Conservation (phyloP, 2,329 filamentous ascomycete genomes). For the Cercospora zeae-maydis region DNA sequence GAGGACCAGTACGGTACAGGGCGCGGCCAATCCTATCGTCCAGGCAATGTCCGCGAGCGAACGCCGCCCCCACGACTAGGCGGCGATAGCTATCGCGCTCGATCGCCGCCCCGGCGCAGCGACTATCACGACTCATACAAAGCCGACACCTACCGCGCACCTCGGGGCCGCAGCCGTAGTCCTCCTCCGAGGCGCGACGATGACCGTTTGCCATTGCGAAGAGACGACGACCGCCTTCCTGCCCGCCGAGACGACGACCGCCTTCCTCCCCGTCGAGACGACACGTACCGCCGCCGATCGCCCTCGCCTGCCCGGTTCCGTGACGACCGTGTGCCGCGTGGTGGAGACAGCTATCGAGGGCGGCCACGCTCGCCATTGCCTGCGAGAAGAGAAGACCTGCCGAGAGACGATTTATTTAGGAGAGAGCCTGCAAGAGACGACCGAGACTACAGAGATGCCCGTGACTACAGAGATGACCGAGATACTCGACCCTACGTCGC, state of each 20-base stretch:
- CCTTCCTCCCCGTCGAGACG: conserved; percentile 32
- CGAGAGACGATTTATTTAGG: conserved; percentile 37
- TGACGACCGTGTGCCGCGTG: conserved; percentile 28
- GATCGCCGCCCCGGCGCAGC: conserved; percentile 48
- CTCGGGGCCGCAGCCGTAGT: conserved; percentile 22
- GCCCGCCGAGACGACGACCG: conserved; percentile 18
- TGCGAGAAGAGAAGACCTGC: conserved; percentile 34
- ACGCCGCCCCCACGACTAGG: conserved; percentile 29
- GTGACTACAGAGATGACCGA: conserved; percentile 34
- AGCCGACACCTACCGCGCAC: conserved; percentile 33
- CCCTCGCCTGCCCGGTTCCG: conserved; percentile 32
- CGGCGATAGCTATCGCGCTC: conserved; percentile 41
- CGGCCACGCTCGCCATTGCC: conserved; percentile 34
- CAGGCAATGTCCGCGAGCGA: conserved; percentile 34
- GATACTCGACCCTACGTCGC: conserved; percentile 26
- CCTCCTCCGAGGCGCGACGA: conserved; percentile 15
- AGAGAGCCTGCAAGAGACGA: conserved; percentile 34
- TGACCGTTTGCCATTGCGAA: conserved; percentile 24
- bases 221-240: conserved; percentile 16
- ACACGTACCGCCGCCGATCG: conserved; percentile 33
- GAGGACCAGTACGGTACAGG: conserved; percentile 37
- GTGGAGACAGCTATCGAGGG: conserved; percentile 36
- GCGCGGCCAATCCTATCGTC: conserved; percentile 40
- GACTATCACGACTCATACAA: conserved; percentile 31
- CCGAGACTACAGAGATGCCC: conserved; percentile 28